A percentile compares a stretch with the other conserved stretches of the same genome.
These are phyloP conservation scores for Quercus wislizeni DNA, from an alignment of 306 rosid genomes.

Conservation along the genomic window DNA sequence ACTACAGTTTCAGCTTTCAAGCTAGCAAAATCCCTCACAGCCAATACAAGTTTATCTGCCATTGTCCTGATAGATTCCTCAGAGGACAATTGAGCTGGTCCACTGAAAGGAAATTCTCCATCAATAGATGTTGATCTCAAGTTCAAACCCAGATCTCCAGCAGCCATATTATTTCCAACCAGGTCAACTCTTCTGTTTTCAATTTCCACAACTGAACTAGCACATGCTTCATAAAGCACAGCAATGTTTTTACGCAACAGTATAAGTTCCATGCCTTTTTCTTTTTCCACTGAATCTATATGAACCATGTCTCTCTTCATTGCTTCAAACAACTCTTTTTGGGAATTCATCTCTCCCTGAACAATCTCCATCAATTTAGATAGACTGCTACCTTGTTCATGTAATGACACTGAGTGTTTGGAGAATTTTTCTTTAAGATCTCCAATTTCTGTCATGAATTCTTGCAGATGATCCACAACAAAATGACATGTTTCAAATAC, in stretches of 20 bases:
- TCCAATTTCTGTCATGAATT: constrained; percentile 44
- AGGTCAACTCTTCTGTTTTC: constrained; percentile 62
- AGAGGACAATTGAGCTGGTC: constrained; percentile 31
- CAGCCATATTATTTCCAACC: constrained; percentile 44
- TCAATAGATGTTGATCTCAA: constrained; percentile 9
- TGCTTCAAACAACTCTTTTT: constrained; percentile 55
- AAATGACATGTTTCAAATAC: constrained; percentile 31
- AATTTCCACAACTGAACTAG: constrained; percentile 47
- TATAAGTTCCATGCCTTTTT: constrained; percentile 55
- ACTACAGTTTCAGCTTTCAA: constrained; percentile 60
- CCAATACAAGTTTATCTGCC: constrained; percentile 57
- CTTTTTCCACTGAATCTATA: constrained; percentile 28
- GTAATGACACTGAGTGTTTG: constrained; percentile 48
- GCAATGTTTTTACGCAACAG: constrained; percentile 49
- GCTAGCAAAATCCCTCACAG: constrained; percentile 59
- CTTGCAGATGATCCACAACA: constrained; percentile 53
- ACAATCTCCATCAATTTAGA: constrained; percentile 41
- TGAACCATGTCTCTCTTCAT: constrained; percentile 48
- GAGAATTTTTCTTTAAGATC: constrained; percentile 53
- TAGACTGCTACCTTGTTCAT: constrained; percentile 46
- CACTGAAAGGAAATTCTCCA: constrained; percentile 18
- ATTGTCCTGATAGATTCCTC: constrained; percentile 62
- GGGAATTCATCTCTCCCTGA: constrained; percentile 59
- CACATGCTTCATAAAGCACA: constrained; percentile 66
- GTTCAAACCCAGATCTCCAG: constrained; percentile 25